A percentile compares a stretch with the other conserved stretches of the same genome.
These are phyloP conservation scores for Ganoderma sp. DNA, from an alignment of 1,284 basidiomycete genomes.

Conservation along the genomic window DNA sequence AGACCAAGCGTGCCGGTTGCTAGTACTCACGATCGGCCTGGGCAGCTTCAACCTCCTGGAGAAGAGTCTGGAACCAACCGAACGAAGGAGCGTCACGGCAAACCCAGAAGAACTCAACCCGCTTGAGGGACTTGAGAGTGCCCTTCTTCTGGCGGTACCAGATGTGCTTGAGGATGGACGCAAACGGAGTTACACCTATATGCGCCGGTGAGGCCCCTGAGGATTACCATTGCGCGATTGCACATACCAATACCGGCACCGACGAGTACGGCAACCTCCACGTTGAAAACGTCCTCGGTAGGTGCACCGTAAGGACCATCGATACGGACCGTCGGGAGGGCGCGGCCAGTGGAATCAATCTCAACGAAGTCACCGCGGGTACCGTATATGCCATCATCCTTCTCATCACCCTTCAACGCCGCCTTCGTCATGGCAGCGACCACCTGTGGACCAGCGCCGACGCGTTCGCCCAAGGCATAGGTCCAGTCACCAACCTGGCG, in stretches of 20 bases:
- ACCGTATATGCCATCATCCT: conserved; percentile 49
- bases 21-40: conserved; percentile 76
- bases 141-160: conserved; percentile 88
- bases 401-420: conserved; percentile 77
- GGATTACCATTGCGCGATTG: background rate
- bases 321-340: conserved; percentile 77
- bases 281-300: conserved; percentile 87
- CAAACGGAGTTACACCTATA: conserved; percentile 84
- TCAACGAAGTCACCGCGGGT: conserved; percentile 81
- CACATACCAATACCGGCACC: conserved; percentile 86
- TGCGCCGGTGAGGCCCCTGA: background rate
- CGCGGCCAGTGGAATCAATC: conserved; percentile 59
- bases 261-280: conserved; percentile 84
- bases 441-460: conserved; percentile 79
- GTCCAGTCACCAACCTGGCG: conserved; percentile 93
- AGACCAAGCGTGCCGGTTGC: conserved; percentile 10
- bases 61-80: conserved; percentile 89
- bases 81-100: conserved; percentile 89
- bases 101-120: conserved; percentile 93
- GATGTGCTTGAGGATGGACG: conserved; percentile 90
- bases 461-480: conserved; percentile 75
- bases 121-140: conserved; percentile 74
- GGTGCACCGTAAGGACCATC: conserved; percentile 91
- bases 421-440: conserved; percentile 76
- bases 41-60: conserved; percentile 84